phyloP scores from a whole-genome alignment of 2,329 filamentous ascomycete species.

The Scedosporium dehoogii region DNA sequence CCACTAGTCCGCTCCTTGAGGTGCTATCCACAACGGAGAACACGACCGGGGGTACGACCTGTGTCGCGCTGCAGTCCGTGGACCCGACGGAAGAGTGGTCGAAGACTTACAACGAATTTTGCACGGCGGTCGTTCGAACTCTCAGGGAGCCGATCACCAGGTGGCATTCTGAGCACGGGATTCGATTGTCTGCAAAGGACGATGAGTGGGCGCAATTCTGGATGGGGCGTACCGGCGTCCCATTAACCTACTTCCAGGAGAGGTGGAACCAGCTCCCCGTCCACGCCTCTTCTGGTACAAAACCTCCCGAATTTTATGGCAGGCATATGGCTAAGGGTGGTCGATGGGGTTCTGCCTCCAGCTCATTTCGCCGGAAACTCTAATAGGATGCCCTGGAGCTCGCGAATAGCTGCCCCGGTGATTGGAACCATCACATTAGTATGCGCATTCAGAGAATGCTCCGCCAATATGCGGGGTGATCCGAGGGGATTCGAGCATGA shows the following conservation, averaged over 20 bases:
- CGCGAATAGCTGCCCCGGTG: neutral
- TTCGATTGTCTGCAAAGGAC: neutral
- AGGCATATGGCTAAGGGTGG: neutral
- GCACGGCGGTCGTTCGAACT: neutral
- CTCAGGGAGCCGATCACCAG: neutral
- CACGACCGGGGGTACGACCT: neutral
- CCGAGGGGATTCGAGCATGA: neutral
- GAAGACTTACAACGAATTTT: conserved; percentile 7
- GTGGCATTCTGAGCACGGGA: neutral
- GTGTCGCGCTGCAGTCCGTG: conserved; percentile 1
- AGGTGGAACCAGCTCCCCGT: neutral
- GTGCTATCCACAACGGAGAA: neutral
- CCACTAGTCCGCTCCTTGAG: neutral
- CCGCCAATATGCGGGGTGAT: neutral
- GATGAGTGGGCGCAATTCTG: neutral
- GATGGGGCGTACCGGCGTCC: neutral
- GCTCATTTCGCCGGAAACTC: neutral
- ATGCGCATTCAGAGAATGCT: neutral
- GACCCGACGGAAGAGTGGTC: neutral
- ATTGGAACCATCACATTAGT: neutral
- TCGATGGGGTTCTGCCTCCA: neutral
- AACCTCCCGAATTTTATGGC: neutral
- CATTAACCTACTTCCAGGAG: neutral
- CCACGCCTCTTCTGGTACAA: neutral
- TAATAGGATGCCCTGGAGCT: neutral